Base-by-base conservation (phyloP, 2,329 filamentous ascomycete genomes). In the Penicillium sp. region DNA sequence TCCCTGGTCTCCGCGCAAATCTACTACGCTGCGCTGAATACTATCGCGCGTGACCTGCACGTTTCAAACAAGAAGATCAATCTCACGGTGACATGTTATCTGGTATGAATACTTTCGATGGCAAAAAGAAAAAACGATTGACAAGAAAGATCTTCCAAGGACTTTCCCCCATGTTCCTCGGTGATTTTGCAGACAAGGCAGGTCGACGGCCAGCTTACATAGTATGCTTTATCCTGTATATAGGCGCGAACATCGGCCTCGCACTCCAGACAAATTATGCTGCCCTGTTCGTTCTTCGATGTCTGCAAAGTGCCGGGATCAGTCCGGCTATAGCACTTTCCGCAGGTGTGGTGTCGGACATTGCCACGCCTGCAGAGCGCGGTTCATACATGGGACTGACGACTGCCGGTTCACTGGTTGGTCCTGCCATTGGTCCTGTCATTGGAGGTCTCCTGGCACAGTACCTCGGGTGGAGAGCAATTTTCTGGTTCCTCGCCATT, bases 171-270 rank as follows among this genome's bases (percentile, higher is more conserved):
- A 70, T 72, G 48, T 64, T 75, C 12, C 64, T 74, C 41, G 73
- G 70, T 3, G 70, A 70, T 30, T 65, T 75, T 28, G 67, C 71
- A 3, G 73, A 76, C 45, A 69, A 65, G 35, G 64, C 65, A 30
- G 73, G 73, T 12, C 61, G 73, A 39, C 62, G 73, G 39, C 71
- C 72, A 7, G 70, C 70, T 4, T 75, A 74, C 50, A 52, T 75
- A 11, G 49, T 72, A 14, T 74, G 75, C 30, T 77, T 82, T 43
- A 45, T 63, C 31, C 73, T 68, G 35, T 69, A 67, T 39, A 55
- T 66, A n/a, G 55, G 52, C 6, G 61, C 64, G 9, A 66, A 66
- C 39, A 54, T 67, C 15, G 65, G 64, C 1, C 50, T 68, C 3
- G 63, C 65, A 1, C 23, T 68, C 7, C 64, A 68, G 35, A 52